These are phyloP conservation scores for Monosporozyma siamensis DNA, from an alignment of 805 yeast species.

Conservation along the genomic window DNA sequence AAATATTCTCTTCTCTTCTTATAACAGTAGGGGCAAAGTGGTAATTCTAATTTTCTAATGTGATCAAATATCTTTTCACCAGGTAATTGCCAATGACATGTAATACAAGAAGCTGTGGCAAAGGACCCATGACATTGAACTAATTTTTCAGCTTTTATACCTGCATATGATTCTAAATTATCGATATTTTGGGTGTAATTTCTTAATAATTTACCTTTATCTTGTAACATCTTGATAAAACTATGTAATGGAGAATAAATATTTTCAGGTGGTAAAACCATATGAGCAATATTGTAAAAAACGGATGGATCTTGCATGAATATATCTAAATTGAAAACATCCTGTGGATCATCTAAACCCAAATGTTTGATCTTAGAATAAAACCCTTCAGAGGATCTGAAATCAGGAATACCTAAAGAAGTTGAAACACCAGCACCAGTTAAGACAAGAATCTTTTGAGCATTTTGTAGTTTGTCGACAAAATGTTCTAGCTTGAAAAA, in stretches of 20 bases:
- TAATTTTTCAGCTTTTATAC: conserved; percentile 52
- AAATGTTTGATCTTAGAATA: conserved; percentile 58
- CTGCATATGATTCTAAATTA: conserved; percentile 75
- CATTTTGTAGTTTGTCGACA: conserved; percentile 40
- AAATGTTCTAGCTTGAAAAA: conserved; percentile 54
- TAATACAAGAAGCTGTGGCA: conserved; percentile 75
- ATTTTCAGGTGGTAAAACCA: conserved; percentile 67
- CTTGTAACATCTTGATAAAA: conserved; percentile 64
- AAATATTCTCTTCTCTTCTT: conserved; percentile 33
- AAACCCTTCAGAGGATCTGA: conserved; percentile 80
- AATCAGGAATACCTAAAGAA: conserved; percentile 83
- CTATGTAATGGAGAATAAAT: conserved; percentile 71
- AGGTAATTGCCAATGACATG: conserved; percentile 56
- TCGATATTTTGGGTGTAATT: conserved; percentile 91
- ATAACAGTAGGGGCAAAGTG: conserved; percentile 63
- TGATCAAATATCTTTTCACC: conserved; percentile 58
- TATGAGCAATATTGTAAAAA: conserved; percentile 78
- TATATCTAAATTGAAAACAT: conserved; percentile 67
- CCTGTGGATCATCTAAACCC: conserved; percentile 81
- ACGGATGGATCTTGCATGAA: conserved; percentile 69
- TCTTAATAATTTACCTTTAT: conserved; percentile 65
- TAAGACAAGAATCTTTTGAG: conserved; percentile 57
- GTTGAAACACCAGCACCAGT: conserved; percentile 95
- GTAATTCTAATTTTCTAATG: conserved; percentile 50
- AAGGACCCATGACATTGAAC: conserved; percentile 93